Conservation (phyloP, 176 grass and related monocot species). For the Carex cristatella region DNA sequence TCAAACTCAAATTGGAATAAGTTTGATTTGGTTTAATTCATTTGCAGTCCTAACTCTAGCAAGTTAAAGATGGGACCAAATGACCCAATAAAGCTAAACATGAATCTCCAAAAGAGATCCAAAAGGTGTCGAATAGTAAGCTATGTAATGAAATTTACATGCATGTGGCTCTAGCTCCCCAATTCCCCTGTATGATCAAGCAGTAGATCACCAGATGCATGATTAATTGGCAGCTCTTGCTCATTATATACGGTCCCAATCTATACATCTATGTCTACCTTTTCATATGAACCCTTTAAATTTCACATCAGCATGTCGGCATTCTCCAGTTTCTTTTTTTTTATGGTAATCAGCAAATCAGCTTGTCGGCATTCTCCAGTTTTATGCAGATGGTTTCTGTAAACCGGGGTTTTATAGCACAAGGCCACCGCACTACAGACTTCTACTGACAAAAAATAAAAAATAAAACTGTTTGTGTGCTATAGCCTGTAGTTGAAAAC, state of each 20-base stretch:
- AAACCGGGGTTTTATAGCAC: too few species aligned
- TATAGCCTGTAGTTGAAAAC: too few species aligned
- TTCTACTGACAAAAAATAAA: too few species aligned
- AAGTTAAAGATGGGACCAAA: background rate
- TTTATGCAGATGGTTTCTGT: too few species aligned
- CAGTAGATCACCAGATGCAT: background rate
- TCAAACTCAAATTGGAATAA: too few species aligned
- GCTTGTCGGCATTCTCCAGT: too few species aligned
- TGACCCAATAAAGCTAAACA: constrained; percentile 4
- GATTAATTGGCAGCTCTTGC: background rate
- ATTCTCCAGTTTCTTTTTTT: too few species aligned
- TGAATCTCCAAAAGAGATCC: background rate
- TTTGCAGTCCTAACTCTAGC: background rate
- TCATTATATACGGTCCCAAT: background rate
- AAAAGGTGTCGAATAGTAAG: background rate
- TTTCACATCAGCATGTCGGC: too few species aligned
- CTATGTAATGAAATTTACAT: background rate
- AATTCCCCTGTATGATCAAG: background rate
- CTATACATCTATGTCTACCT: background rate
- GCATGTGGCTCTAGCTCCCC: constrained; percentile 18
- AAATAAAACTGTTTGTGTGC: too few species aligned
- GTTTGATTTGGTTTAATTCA: too few species aligned
- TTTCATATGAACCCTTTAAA: background rate
- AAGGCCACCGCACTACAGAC: too few species aligned
- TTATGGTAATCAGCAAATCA: too few species aligned